Evolutionary conservation across 2,329 filamentous ascomycete genomes (phyloP), one percentile per base, ranked within the genome.

Genomic region (Epicoccum sorghinum): DNA sequence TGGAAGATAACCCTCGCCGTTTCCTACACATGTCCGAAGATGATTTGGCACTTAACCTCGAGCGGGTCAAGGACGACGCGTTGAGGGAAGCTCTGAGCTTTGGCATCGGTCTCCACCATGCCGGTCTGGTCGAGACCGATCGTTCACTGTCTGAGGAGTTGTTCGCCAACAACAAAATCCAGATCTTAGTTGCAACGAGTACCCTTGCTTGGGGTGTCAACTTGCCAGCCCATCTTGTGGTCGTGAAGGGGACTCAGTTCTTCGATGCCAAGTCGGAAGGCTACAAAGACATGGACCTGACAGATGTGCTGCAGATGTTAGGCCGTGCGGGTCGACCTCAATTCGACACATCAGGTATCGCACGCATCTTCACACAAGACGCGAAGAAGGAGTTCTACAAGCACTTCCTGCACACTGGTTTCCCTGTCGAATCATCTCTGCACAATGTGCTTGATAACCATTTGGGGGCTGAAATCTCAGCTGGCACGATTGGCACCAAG

Each of bases 311-410:
- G 58, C 95, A 99, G 77, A 99, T 99, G 95, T 82, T 99, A 25
- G 95, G 95, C 64, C 89, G 95, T 76, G 95, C 95, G 10, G 95
- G 95, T 13, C 89, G 95, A 59, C 95, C 95, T 3, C 95, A 99
- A 71, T 99, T 99, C 72, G 95, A 99, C 75, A 90, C 88, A 48
- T 96, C 93, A 0, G 95, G 96, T 62, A 96, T 99, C 52, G 96
- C 95, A 8, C 88, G 93, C 27, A 99, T 99, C 70, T 96, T 99
- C 71, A 99, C 95, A 0, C 93, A 99, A 68, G 93, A 98, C 67
- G 82, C 93, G 2, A 99, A 98, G 81, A 99, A 99, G 77, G 91
- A 96, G 55, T 99, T 99, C 75, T 99, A 99, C 79, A 99, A 99
- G 79, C 95, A 99, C 77, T 99, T 99, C 78, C 78, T 99, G 49